These are phyloP conservation scores for Plasmodium billcollinsi DNA, from an alignment of 169 alveolate genomes.

Conservation along the genomic window DNA sequence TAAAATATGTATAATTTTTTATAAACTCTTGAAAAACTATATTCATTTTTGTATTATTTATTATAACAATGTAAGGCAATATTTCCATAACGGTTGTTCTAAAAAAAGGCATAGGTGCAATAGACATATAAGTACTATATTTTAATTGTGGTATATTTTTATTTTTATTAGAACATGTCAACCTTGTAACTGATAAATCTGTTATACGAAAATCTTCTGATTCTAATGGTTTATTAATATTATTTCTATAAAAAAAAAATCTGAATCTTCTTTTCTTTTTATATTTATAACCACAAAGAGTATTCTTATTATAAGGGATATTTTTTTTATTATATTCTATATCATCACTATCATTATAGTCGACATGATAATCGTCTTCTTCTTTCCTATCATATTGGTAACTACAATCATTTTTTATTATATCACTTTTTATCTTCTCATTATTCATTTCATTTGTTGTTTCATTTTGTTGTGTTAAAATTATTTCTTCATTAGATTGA, in stretches of 20 bases:
- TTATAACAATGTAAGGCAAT: conserved; percentile 84
- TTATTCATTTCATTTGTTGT: not conserved
- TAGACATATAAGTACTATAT: conserved; percentile 85
- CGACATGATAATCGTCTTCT: not conserved
- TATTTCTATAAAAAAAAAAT: conserved; percentile 49
- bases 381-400: not conserved
- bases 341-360: not conserved
- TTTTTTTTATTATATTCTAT: not conserved
- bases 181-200: conserved; percentile 57
- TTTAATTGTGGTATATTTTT: conserved; percentile 83
- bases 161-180: conserved; percentile 72
- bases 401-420: not conserved
- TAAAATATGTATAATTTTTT: conserved; percentile 27
- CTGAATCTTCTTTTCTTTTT: conserved; percentile 9
- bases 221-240: conserved; percentile 60
- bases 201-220: conserved; percentile 72
- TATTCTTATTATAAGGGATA: conserved; percentile 2
- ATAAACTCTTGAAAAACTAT: conserved; percentile 51
- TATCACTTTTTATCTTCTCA: not conserved
- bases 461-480: not conserved
- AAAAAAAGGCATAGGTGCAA: conserved; percentile 90
- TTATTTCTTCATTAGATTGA: not conserved
- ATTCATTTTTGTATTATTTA: conserved; percentile 72
- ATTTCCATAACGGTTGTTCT: conserved; percentile 88
- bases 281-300: not conserved